Conservation (phyloP, 1,139 yeast genomes). For the Lodderomyces pseudojiufengensis region DNA sequence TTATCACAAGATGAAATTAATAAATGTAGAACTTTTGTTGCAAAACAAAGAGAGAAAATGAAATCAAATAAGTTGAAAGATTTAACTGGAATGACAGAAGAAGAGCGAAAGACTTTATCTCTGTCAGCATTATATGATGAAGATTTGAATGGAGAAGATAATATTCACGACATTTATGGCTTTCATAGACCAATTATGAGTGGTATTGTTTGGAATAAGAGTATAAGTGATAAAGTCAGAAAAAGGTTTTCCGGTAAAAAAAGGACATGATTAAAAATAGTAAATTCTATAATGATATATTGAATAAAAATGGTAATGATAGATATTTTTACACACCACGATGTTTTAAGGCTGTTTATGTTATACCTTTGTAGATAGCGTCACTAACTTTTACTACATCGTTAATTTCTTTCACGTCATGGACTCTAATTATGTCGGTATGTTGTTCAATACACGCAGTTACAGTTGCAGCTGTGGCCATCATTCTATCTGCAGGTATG, state of each 20-base stretch:
- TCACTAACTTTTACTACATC: conserved; percentile 72
- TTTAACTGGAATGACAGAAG: conserved; percentile 37
- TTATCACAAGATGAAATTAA: conserved; percentile 78
- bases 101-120: conserved; percentile 35
- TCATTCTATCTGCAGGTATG: conserved; percentile 55
- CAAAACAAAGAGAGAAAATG: conserved; percentile 49
- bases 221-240: conserved; percentile 49
- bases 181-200: conserved; percentile 51
- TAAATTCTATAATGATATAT: too few relatives aligned
- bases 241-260: conserved; percentile 25
- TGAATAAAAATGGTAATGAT: too few relatives aligned
- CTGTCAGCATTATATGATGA: conserved; percentile 6
- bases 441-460: conserved; percentile 72
- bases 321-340: not conserved
- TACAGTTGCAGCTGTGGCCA: conserved; percentile 76
- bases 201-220: conserved; percentile 56
- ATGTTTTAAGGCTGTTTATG: conserved; percentile 3
- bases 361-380: conserved; percentile 56
- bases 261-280: too few relatives aligned
- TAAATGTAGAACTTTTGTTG: conserved; percentile 73
- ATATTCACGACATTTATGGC: conserved; percentile 46
- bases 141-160: conserved; percentile 17
- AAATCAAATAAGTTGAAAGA: conserved; percentile 31
- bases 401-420: conserved; percentile 67
- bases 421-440: conserved; percentile 84